Percentiles rank a stretch among this genome's conserved stretches.
Conservation (phyloP, 208 protist genomes). For the Crithidia thermophila region DNA sequence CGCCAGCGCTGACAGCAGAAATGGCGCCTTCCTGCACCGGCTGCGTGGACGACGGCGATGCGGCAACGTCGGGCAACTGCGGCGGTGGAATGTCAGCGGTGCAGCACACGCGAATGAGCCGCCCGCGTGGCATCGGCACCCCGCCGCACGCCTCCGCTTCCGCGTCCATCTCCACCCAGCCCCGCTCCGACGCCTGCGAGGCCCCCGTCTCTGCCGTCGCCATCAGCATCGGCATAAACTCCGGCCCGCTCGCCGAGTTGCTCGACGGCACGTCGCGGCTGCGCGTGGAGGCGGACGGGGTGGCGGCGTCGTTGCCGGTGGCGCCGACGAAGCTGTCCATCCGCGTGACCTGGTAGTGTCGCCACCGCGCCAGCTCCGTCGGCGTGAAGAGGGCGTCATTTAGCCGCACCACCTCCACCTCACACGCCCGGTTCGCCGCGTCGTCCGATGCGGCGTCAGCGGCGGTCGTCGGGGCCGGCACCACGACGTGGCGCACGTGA, state of each 20-base stretch:
- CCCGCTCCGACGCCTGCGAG: neutral
- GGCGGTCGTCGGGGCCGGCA: neutral
- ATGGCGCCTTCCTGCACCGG: too few species aligned
- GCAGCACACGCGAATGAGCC: conserved; percentile 11
- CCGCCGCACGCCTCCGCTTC: neutral
- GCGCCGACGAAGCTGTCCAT: conserved; percentile 24
- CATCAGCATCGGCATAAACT: conserved; percentile 20
- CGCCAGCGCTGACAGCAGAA: too few species aligned
- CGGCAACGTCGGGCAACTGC: too few species aligned
- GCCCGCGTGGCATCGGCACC: neutral
- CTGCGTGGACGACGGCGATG: neutral
- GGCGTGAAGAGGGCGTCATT: conserved; percentile 37
- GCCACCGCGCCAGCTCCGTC: conserved; percentile 36
- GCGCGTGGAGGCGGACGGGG: conserved; percentile 15
- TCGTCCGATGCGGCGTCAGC: neutral
- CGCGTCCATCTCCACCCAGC: neutral
- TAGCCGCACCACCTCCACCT: conserved; percentile 37
- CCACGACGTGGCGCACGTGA: neutral
- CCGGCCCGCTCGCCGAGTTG: conserved; percentile 20
- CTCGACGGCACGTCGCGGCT: conserved; percentile 21
- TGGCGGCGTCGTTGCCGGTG: neutral
- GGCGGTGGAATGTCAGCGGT: neutral
- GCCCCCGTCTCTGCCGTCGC: neutral
- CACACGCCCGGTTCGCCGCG: neutral
- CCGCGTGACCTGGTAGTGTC: conserved; percentile 21